Conservation (phyloP, 805 yeast genomes). For the Candida incommunis region DNA sequence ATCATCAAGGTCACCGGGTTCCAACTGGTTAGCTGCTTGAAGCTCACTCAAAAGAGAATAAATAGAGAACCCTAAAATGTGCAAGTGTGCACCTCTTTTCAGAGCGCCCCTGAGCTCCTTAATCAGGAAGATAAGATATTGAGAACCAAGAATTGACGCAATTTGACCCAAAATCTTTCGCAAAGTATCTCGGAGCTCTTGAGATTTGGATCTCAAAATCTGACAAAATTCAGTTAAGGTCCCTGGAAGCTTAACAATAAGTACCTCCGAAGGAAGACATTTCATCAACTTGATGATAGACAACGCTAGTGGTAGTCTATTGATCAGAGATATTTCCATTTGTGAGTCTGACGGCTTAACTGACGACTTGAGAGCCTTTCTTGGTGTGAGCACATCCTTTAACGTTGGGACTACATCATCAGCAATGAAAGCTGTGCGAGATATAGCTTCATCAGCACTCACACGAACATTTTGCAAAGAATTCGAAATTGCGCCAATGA, state of each 20-base stretch:
- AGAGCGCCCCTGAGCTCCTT: constrained; percentile 68
- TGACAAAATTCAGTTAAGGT: constrained; percentile 79
- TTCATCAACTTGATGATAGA: constrained; percentile 57
- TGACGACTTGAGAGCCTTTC: neutral
- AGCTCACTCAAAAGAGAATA: constrained; percentile 56
- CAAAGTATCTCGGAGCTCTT: constrained; percentile 76
- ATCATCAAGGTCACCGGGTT: constrained; percentile 64
- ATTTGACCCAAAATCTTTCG: constrained; percentile 62
- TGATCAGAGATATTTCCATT: neutral
- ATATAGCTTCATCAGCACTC: constrained; percentile 25
- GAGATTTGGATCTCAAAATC: constrained; percentile 69
- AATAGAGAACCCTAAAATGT: constrained; percentile 77
- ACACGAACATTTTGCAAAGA: constrained; percentile 14
- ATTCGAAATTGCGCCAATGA: constrained; percentile 22
- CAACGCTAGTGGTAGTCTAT: constrained; percentile 57
- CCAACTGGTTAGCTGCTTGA: constrained; percentile 23
- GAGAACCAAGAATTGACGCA: constrained; percentile 51
- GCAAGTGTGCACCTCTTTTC: constrained; percentile 83
- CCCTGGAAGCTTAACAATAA: constrained; percentile 59
- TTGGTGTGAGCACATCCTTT: constrained; percentile 32
- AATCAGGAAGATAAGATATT: constrained; percentile 58
- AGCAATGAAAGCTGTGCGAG: constrained; percentile 30
- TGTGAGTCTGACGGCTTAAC: neutral
- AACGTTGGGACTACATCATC: constrained; percentile 49
- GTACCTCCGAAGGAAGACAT: constrained; percentile 42